A percentile compares a stretch with the other conserved stretches of the same genome.
Conservation (phyloP, 2,329 filamentous ascomycete genomes). For the Aschersonia sp. region DNA sequence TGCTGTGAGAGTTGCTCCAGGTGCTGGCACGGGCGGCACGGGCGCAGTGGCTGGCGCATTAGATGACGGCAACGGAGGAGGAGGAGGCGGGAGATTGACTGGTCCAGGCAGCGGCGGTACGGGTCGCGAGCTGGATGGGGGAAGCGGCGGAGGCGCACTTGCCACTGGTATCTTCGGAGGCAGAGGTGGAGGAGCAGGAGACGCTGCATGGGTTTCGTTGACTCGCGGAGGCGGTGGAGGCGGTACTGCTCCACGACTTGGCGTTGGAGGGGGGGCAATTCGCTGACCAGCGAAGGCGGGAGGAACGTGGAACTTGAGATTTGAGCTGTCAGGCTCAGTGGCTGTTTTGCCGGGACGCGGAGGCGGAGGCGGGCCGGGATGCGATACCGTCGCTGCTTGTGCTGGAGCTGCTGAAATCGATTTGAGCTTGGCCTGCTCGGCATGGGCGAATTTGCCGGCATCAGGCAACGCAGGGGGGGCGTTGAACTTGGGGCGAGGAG, state of each 20-base stretch:
- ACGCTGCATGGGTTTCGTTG: conserved; percentile 13
- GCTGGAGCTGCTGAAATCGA: conserved; percentile 6
- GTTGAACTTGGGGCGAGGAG: conserved; percentile 54
- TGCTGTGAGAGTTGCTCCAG: conserved; percentile 14
- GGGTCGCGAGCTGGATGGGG: conserved; percentile 36
- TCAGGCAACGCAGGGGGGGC: conserved; percentile 82
- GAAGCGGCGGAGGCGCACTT: conserved; percentile 31
- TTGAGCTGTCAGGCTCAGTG: conserved; percentile 42
- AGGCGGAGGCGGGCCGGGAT: conserved; percentile 19
- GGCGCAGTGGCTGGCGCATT: conserved; percentile 18
- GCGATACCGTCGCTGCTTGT: not conserved
- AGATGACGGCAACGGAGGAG: conserved; percentile 28
- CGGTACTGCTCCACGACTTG: conserved; percentile 55
- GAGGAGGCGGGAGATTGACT: conserved; percentile 25
- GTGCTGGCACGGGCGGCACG: conserved; percentile 26
- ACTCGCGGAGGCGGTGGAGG: conserved; percentile 49
- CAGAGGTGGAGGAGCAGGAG: conserved; percentile 25
- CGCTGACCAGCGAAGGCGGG: conserved; percentile 63
- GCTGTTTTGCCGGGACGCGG: conserved; percentile 51
- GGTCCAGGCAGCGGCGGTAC: conserved; percentile 36
- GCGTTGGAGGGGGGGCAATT: conserved; percentile 66
- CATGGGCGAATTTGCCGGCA: conserved; percentile 72
- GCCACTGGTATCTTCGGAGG: conserved; percentile 32
- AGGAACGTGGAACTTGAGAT: conserved; percentile 58
- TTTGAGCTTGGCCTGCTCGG: conserved; percentile 16